Evolutionary conservation across 805 yeast genomes (phyloP).

Genomic region (Pachysolen tannophilus): DNA sequence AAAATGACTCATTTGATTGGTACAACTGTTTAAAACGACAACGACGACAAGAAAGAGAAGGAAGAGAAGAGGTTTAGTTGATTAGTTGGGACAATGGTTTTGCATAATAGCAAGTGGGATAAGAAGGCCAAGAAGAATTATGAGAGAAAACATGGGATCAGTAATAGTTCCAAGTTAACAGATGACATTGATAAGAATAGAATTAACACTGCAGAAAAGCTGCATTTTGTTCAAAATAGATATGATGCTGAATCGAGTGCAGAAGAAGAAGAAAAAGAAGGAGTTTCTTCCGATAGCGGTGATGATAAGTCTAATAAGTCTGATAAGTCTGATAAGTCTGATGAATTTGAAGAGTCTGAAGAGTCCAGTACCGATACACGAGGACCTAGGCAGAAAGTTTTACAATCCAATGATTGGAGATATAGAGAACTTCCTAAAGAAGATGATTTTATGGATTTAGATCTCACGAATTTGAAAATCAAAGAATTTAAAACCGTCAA

Average conservation of each 20-base stretch:
- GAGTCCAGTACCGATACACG: background rate
- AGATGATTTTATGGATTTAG: slow-evolving; percentile 12
- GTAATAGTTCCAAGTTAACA: slow-evolving; percentile 3
- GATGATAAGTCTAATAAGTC: background rate
- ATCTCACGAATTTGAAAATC: slow-evolving; percentile 9
- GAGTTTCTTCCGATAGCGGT: background rate
- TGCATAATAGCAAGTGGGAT: slow-evolving; percentile 48
- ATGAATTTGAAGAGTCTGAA: background rate
- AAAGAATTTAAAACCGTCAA: slow-evolving; percentile 7
- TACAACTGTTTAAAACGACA: too few species aligned
- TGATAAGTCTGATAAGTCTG: slow-evolving; percentile 1
- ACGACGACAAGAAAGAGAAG: too few species aligned
- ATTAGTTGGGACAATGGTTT: slow-evolving; percentile 42
- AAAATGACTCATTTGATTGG: too few species aligned
- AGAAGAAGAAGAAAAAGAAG: slow-evolving; percentile 6
- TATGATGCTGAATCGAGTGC: slow-evolving; percentile 4
- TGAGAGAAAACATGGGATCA: slow-evolving; percentile 32
- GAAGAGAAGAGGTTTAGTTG: too few species aligned
- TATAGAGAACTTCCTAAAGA: slow-evolving; percentile 17
- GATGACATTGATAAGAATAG: too few species aligned
- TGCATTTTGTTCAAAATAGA: slow-evolving; percentile 8
- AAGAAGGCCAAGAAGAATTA: slow-evolving; percentile 33
- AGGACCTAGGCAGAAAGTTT: slow-evolving; percentile 3
- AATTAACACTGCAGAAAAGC: slow-evolving; percentile 1
- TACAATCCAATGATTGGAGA: slow-evolving; percentile 21